Evolutionary conservation across 192 early-diverging fungal species (phyloP), one percentile per base, ranked within the genome.

Genomic region (Mortierella claussenii): DNA sequence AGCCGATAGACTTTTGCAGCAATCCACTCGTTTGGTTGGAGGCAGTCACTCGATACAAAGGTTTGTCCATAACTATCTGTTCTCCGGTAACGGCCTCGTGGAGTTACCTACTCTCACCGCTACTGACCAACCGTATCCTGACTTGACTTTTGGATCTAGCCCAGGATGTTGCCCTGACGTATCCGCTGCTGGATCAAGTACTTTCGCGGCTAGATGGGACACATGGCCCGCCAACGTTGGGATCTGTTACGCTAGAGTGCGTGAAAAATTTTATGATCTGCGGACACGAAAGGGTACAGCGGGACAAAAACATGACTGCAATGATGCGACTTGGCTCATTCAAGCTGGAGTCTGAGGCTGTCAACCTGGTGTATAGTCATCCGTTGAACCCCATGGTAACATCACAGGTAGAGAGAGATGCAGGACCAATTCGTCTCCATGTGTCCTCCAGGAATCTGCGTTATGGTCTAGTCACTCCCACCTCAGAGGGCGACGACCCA

Each of bases 381-480:
- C 68, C 82, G 9, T 78, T 90, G 57, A 96, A 95, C 52, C 87
- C 92, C 12, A 89, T 93, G 79, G 81, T 94, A 58, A 88, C 92
- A 2, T 89, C 93, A 0, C 83, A 93, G n/a, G 88, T 84, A 4
- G 93, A 96, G 49, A 86, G 92, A 79, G 84, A 82, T 11, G 75
- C 86, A 28, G 86, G 87, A 42, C 88, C 92, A 36, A 69, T 90
- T 48, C 83, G 86, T 7, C 76, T 96, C 51, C 78, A 85, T 46
- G 74, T 95, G 24, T 91, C 92, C 58, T 66, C 86, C 27, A 76
- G 81, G 31, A 83, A 82, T 27, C 80, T 96, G 68, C 85, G 91
- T 30, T 75, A 84, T n/a, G 92, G 90, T 40, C 81, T 83, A 46
- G 75, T 93, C 23, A 68, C 82, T 12, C 79, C 83, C 0, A 61